These are phyloP conservation scores for Aspergillus costaricaensis DNA, from an alignment of 2,329 filamentous ascomycete genomes.

Conservation along the genomic window DNA sequence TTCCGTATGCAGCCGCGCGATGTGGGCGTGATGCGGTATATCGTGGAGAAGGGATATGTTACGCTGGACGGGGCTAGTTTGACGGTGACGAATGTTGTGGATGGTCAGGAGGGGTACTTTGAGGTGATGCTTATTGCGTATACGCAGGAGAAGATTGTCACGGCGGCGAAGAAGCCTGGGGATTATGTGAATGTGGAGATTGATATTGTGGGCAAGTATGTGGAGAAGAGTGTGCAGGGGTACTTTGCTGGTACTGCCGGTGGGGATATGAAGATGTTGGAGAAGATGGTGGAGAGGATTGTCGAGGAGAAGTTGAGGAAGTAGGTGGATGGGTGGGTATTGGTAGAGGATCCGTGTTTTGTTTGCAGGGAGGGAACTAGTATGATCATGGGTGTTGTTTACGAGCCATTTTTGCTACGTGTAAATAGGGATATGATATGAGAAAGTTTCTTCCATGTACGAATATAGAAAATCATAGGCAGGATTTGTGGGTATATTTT, in stretches of 20 bases:
- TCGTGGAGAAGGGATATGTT: constrained; percentile 96
- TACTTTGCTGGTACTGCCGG: constrained; percentile 60
- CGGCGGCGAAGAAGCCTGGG: constrained; percentile 74
- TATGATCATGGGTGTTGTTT: not conserved
- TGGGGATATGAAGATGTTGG: constrained; percentile 56
- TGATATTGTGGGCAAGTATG: constrained; percentile 72
- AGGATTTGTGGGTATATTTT: constrained; percentile 21
- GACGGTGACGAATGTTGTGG: constrained; percentile 85
- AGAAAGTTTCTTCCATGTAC: not conserved
- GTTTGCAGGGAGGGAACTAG: not conserved
- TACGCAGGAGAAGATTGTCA: constrained; percentile 88
- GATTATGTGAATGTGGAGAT: constrained; percentile 91
- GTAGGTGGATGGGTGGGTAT: constrained; percentile 8
- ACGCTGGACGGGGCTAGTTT: constrained; percentile 92
- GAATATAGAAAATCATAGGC: not conserved
- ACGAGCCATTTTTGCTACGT: not conserved
- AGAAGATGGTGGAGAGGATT: constrained; percentile 73
- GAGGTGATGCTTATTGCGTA: constrained; percentile 98
- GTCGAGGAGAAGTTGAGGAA: constrained; percentile 68
- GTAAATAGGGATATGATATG: not conserved
- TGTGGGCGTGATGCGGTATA: constrained; percentile 72
- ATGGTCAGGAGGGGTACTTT: constrained; percentile 76
- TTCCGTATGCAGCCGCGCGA: constrained; percentile 77
- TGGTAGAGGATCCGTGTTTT: not conserved
- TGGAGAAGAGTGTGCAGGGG: constrained; percentile 77